A percentile compares a stretch with the other conserved stretches of the same genome.
Conservation (phyloP, 192 early-diverging fungal genomes). For the Cladochytrium replicatum region DNA sequence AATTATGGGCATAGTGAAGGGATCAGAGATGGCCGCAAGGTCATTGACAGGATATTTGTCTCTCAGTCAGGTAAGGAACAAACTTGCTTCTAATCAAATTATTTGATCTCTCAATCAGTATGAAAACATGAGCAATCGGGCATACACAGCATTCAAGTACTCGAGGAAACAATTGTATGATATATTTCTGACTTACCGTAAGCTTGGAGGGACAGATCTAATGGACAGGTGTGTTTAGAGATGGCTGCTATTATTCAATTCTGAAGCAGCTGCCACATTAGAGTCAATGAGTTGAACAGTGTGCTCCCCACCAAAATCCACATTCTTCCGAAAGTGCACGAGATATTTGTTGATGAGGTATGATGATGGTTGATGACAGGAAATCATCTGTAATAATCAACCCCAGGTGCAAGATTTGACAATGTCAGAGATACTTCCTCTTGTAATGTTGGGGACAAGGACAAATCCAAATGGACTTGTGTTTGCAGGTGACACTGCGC, state of each 20-base stretch:
- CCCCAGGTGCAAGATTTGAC: slow-evolving; percentile 20
- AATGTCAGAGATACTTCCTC: slow-evolving; percentile 16
- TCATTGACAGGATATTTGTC: slow-evolving; percentile 4
- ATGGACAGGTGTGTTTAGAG: slow-evolving; percentile 14
- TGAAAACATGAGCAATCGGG: neutral
- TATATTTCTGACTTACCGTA: neutral
- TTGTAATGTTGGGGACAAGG: slow-evolving; percentile 8
- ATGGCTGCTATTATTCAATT: slow-evolving; percentile 3
- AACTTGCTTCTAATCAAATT: neutral
- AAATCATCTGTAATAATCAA: slow-evolving; percentile 4
- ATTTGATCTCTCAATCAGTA: slow-evolving; percentile 5
- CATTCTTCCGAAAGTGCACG: neutral
- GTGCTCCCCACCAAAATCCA: neutral
- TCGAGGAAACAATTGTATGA: slow-evolving; percentile 3
- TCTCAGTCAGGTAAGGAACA: neutral
- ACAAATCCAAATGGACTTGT: slow-evolving; percentile 13
- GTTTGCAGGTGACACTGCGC: slow-evolving; percentile 24
- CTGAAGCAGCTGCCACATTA: neutral
- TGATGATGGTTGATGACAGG: slow-evolving; percentile 2
- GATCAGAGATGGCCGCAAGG: slow-evolving; percentile 7
- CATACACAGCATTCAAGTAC: slow-evolving; percentile 1
- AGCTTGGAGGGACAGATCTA: slow-evolving; percentile 7
- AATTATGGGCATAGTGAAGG: slow-evolving; percentile 23
- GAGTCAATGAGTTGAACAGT: slow-evolving; percentile 18
- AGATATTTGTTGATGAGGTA: neutral